phyloP scores from a whole-genome alignment of 352 stramenopile species.

The Globisporangium sylvaticum region DNA sequence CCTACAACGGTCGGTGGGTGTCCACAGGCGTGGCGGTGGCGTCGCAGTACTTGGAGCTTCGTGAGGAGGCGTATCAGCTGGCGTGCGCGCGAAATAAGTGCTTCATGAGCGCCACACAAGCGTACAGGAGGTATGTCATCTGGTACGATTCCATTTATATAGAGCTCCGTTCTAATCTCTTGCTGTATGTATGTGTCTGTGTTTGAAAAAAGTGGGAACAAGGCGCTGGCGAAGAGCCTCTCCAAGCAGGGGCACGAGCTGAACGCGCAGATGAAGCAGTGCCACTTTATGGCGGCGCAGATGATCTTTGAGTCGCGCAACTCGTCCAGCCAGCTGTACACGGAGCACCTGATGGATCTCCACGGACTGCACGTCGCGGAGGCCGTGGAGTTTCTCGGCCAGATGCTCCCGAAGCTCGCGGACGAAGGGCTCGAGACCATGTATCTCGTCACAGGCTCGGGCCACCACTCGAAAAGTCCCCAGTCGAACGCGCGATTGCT shows the following conservation, averaged over 20 bases:
- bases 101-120: conserved; percentile 83
- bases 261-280: conserved; percentile 84
- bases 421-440: conserved; percentile 74
- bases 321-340: conserved; percentile 67
- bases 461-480: conserved; percentile 76
- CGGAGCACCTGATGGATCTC: conserved; percentile 77
- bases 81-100: conserved; percentile 83
- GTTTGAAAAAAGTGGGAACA: conserved; percentile 51
- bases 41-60: conserved; percentile 71
- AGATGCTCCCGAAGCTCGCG: conserved; percentile 68
- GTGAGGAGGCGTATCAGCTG: conserved; percentile 75
- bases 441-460: conserved; percentile 77
- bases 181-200: background rate
- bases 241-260: conserved; percentile 78
- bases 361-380: conserved; percentile 81
- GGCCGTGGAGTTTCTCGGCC: conserved; percentile 66
- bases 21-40: conserved; percentile 52
- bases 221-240: conserved; percentile 61
- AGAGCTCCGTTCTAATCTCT: background rate
- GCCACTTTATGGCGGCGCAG: conserved; percentile 66
- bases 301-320: conserved; percentile 82
- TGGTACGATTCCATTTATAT: background rate
- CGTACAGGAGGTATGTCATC: conserved; percentile 64
- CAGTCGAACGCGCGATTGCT: conserved; percentile 62
- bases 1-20: conserved; percentile 51